Evolutionary conservation across 768 basidiomycete genomes (phyloP), one percentile per base, ranked within the genome.

Genomic region (Cystofilobasidium ferigula): DNA sequence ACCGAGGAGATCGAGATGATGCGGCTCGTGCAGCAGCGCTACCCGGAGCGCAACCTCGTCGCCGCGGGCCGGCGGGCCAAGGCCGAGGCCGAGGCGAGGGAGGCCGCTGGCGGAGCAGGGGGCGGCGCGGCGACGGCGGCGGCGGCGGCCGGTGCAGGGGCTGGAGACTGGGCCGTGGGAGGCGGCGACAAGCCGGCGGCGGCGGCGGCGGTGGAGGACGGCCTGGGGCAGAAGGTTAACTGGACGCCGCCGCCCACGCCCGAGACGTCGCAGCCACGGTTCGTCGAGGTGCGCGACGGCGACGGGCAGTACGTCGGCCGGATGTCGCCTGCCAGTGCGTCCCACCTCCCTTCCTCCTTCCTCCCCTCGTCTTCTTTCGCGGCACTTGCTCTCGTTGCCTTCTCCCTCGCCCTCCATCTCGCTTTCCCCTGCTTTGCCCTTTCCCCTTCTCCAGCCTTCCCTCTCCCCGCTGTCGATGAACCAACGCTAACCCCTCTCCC

Each of bases 251-350:
- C 58, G 36, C 58, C 58, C 3, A 60, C 16, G 58, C 38, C 43
- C 24, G 58, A 43, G 40, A 38, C 43, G 14, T 42, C 38, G 24
- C 58, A 60, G 26, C 58, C 58, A 7, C 7, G 32, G 24, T 60
- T 42, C 13, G 24, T 60, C 26, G 43, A 42, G 26, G 58, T 60
- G 30, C 35, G 32, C 35, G 58, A 60, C 38, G n/a, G n/a, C 16
- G 14, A 60, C 3, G 58, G 58, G n/a, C 28, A 60, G 24, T 36
- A 42, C 20, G 38, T 60, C 9, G 58, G 58, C 28, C 35, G 43
- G 30, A 60, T 60, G 58, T 40, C 58, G 36, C 58, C 58, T 7
- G 58, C 58, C 18, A 54, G 51, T 54, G 30, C 51, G 51, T 54
- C 51, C n/a, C 8, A 40, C 8, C 20, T 48, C 8, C 22, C 22